phyloP scores from a whole-genome alignment of 2,329 filamentous ascomycete genomes.

The Scleromitrula shiraiana region DNA sequence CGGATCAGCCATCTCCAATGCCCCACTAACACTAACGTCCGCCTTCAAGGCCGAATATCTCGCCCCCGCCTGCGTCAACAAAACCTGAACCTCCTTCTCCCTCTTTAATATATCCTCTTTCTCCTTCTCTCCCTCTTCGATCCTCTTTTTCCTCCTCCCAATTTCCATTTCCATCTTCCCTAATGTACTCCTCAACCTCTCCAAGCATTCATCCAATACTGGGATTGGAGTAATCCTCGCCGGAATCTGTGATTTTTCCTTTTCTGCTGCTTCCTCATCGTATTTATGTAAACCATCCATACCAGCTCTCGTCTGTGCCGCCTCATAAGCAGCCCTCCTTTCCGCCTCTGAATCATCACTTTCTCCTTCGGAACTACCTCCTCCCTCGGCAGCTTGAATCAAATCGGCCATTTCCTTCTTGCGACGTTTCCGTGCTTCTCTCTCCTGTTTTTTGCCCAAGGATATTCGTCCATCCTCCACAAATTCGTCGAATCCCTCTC shows the following conservation, averaged over 20 bases:
- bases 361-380: conserved; percentile 46
- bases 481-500: conserved; percentile 88
- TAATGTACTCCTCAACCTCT: conserved; percentile 53
- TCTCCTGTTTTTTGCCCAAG: conserved; percentile 71
- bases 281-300: conserved; percentile 60
- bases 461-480: conserved; percentile 77
- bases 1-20: conserved; percentile 16
- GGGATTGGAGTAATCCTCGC: conserved; percentile 72
- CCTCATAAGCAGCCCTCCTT: conserved; percentile 75
- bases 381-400: conserved; percentile 72
- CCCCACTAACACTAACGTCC: conserved; percentile 34
- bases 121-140: conserved; percentile 61
- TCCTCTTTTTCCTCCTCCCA: conserved; percentile 49
- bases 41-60: conserved; percentile 53
- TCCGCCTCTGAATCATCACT: conserved; percentile 64
- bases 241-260: conserved; percentile 22
- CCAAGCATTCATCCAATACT: conserved; percentile 58
- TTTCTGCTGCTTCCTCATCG: conserved; percentile 32
- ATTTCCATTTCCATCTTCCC: conserved; percentile 56
- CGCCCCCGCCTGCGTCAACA: conserved; percentile 74
- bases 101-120: conserved; percentile 59
- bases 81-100: conserved; percentile 70
- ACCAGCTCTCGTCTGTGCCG: conserved; percentile 77
- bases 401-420: conserved; percentile 74
- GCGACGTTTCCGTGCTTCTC: conserved; percentile 56